phyloP scores from a whole-genome alignment of 768 basidiomycete species.

The Cystofilobasidium bisporidii region DNA sequence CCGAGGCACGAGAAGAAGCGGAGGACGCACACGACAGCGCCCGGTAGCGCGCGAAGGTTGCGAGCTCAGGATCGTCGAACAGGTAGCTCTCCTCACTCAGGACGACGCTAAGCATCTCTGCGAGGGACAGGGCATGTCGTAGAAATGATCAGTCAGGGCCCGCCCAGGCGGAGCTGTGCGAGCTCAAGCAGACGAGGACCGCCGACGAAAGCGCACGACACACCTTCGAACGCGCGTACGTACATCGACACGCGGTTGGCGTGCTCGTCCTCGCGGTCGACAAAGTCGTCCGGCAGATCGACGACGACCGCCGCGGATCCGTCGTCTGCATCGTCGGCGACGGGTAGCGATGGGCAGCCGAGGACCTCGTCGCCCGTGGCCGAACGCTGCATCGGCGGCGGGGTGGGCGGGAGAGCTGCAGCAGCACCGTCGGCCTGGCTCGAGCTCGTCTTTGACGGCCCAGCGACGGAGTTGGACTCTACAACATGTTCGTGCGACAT shows the following conservation, averaged over 20 bases:
- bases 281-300: not conserved
- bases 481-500: too few relatives aligned
- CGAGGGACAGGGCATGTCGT: constrained; percentile 13
- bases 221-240: constrained; percentile 45
- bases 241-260: constrained; percentile 42
- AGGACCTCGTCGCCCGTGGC: too few relatives aligned
- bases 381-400: too few relatives aligned
- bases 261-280: not conserved
- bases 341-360: not conserved
- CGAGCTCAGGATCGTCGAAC: constrained; percentile 48
- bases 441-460: too few relatives aligned
- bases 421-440: too few relatives aligned
- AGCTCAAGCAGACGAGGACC: not conserved
- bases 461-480: too few relatives aligned
- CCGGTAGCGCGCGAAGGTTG: constrained; percentile 44
- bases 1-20: not conserved
- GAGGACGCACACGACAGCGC: constrained; percentile 48
- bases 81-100: constrained; percentile 48
- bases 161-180: not conserved
- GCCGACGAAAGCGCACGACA: constrained; percentile 13
- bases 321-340: not conserved
- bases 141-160: not conserved
- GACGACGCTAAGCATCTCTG: constrained; percentile 54
- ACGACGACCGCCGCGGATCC: not conserved
- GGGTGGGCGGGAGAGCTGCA: too few relatives aligned